phyloP scores from a whole-genome alignment of 257 asterid genomes.

The Craterostigma plantagineum region DNA sequence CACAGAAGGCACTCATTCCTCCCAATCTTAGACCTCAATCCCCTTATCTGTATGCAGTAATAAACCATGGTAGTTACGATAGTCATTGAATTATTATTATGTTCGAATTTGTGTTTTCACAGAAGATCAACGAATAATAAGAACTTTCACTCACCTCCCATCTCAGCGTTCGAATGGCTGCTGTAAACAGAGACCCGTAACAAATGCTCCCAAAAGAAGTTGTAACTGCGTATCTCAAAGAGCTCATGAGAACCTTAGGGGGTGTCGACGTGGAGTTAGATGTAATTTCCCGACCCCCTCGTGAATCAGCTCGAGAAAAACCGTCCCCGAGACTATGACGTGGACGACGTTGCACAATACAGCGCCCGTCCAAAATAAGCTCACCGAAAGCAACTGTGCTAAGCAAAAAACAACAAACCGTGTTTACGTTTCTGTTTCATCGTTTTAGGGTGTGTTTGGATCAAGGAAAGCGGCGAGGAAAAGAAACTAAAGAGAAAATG shows the following conservation, averaged over 20 bases:
- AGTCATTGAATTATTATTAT: no score
- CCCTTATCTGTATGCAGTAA: slow-evolving; percentile 66
- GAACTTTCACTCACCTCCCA: slow-evolving; percentile 58
- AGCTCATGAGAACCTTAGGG: slow-evolving; percentile 50
- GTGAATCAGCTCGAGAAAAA: slow-evolving; percentile 71
- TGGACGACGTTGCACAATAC: slow-evolving; percentile 80
- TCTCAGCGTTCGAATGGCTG: slow-evolving; percentile 81
- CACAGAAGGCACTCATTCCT: slow-evolving; percentile 90
- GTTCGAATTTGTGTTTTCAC: no score
- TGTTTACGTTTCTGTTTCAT: no score
- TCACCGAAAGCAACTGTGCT: slow-evolving; percentile 62
- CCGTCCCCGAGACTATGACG: slow-evolving; percentile 90
- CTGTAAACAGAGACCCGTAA: slow-evolving; percentile 96
- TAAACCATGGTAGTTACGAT: no score
- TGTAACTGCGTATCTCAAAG: slow-evolving; percentile 60
- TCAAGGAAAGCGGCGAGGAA: slow-evolving; percentile 4
- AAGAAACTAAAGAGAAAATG: not conserved
- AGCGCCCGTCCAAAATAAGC: slow-evolving; percentile 99
- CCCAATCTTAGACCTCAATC: slow-evolving; percentile 92
- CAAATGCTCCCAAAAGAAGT: slow-evolving; percentile 97
- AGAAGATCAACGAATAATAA: slow-evolving; percentile 1
- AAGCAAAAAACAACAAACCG: no score
- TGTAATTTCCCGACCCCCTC: slow-evolving; percentile 62
- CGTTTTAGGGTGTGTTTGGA: no score
- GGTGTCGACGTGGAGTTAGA: no score